Conservation (phyloP, 495 filamentous ascomycete genomes). For the Talaromyces ruber region DNA sequence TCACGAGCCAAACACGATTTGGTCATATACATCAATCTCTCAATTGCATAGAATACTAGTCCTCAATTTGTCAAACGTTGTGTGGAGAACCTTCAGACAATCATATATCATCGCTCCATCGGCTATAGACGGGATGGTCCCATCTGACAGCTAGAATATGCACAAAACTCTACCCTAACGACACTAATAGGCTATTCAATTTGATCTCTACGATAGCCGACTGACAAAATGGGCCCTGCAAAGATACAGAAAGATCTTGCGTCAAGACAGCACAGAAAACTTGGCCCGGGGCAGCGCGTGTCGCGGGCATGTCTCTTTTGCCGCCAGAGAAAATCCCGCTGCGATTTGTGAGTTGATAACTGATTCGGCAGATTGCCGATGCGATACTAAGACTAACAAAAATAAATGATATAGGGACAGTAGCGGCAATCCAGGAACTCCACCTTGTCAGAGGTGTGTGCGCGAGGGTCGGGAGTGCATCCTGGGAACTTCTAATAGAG, state of each 20-base stretch:
- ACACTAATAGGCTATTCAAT: background rate
- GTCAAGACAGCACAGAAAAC: conserved; percentile 3
- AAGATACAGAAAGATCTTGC: background rate
- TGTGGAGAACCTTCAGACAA: background rate
- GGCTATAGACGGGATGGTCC: background rate
- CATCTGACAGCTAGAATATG: background rate
- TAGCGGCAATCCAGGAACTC: conserved; percentile 36
- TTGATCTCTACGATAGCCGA: background rate
- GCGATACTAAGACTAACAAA: background rate
- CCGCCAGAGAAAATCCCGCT: conserved; percentile 53
- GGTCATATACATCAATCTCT: background rate
- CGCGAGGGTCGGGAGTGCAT: conserved; percentile 51
- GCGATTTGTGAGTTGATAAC: conserved; percentile 46
- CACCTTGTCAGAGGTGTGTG: conserved; percentile 53
- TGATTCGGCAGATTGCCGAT: background rate
- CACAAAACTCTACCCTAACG: background rate
- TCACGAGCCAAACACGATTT: background rate
- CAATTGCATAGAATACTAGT: background rate
- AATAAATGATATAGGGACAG: conserved; percentile 25
- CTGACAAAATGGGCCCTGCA: background rate
- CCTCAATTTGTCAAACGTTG: background rate
- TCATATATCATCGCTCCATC: background rate
- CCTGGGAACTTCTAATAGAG: conserved; percentile 52
- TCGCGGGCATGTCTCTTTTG: conserved; percentile 56
- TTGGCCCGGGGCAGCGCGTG: conserved; percentile 32